These are phyloP conservation scores for Nyssa sinensis DNA, from an alignment of 148 eudicot species.

Conservation along the genomic window DNA sequence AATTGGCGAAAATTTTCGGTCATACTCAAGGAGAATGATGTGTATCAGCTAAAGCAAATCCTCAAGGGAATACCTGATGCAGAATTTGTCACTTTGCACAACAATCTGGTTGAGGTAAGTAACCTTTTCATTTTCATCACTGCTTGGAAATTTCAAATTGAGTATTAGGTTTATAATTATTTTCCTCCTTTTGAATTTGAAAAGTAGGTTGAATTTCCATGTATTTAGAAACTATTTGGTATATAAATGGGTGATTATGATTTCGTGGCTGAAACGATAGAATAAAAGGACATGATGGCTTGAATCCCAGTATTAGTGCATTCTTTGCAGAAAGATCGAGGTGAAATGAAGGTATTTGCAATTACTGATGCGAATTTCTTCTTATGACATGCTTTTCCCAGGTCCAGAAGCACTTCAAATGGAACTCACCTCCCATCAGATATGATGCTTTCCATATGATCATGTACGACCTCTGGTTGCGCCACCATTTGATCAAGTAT, in stretches of 20 bases:
- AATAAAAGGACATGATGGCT: not conserved
- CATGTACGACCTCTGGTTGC: slow-evolving; percentile 67
- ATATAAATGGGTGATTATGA: not conserved
- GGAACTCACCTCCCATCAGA: slow-evolving; percentile 59
- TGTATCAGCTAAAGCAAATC: slow-evolving; percentile 58
- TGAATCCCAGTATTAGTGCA: not conserved
- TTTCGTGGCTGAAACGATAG: not conserved
- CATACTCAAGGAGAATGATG: slow-evolving; percentile 56
- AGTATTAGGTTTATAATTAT: not conserved
- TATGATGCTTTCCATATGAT: slow-evolving; percentile 69
- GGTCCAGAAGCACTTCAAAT: slow-evolving; percentile 65
- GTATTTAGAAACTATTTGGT: not conserved
- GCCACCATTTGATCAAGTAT: slow-evolving; percentile 63
- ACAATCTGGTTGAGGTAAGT: slow-evolving; percentile 51
- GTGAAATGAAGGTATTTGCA: not conserved
- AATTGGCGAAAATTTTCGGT: slow-evolving; percentile 61
- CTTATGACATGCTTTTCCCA: slow-evolving; percentile 17
- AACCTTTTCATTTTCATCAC: not conserved
- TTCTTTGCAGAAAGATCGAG: not conserved
- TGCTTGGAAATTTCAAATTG: not conserved
- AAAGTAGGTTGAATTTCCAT: not conserved
- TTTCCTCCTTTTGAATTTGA: not conserved
- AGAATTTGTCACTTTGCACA: slow-evolving; percentile 49
- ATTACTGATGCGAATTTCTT: not conserved
- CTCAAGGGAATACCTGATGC: slow-evolving; percentile 46